Base-by-base conservation (phyloP, 2,329 filamentous ascomycete genomes). In the Lomentospora prolificans region DNA sequence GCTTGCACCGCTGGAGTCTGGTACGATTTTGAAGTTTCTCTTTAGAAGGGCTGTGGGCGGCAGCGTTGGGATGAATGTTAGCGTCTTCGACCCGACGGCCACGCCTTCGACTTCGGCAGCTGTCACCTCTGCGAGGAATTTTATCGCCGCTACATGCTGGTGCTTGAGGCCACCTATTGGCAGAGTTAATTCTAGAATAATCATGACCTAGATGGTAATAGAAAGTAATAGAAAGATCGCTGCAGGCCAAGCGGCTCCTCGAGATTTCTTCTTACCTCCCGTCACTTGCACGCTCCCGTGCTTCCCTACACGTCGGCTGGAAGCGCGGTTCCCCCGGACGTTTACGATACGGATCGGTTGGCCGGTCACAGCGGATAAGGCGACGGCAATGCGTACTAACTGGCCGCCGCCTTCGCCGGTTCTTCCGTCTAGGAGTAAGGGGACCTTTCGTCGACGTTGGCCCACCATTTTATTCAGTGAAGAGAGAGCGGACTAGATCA, bases 351-450 rank as follows among this genome's bases (percentile, higher is more conserved):
- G 72, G 28, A 85, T 70, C 0, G 80, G 70, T 55, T 75, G 75
- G 0, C 72, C 72, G 1, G 78, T 78, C 27, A 85, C 72, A 1
- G 82, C 77, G 9, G 81, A 75, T 5, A 86, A 69, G 1, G 72
- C 72, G 33, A 80, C 71, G 2, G 81, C 80, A 1, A 83, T 69
- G 46, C 82, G 70, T 0, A 85, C 75, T 0, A 85, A 66, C 60
- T 86, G 82, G 2, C 82, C 82, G 3, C 81, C 82, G 3, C 82
- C 82, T 63, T 85, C 81, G 1, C 81, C 81, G 0, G 74, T 79
- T 10, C 73, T 67, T 14, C 81, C 82, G 60, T 84, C 80, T 2
- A 85, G 65, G 27, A 56, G 48, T 30, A 50, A 17, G n/a, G 30
- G 46, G 10, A 19, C 17, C 39, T 50, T 50, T 5, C 28, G 72